Percentiles rank a stretch among this genome's conserved stretches.
Evolutionary conservation across 345 rosid species (phyloP).

Genomic region (Eutrema yunnanense): DNA sequence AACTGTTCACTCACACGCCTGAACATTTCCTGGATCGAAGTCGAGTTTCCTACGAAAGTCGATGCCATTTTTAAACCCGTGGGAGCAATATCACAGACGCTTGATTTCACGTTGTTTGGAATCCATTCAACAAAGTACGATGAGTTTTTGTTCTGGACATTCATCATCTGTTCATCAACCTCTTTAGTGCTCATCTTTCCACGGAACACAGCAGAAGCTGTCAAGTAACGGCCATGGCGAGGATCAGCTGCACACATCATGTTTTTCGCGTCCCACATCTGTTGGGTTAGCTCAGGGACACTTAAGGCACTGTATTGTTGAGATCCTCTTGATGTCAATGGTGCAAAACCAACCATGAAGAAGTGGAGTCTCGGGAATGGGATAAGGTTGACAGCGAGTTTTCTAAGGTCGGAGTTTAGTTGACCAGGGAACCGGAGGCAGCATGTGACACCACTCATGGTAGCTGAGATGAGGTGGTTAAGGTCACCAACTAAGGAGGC

Average conservation of each 20-base stretch:
- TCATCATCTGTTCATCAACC: slow-evolving; percentile 15
- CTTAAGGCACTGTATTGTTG: slow-evolving; percentile 33
- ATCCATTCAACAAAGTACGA: slow-evolving; percentile 30
- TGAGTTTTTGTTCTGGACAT: slow-evolving; percentile 28
- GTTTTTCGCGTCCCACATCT: slow-evolving; percentile 41
- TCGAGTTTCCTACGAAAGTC: slow-evolving; percentile 24
- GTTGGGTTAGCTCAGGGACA: slow-evolving; percentile 37
- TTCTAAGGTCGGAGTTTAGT: slow-evolving; percentile 36
- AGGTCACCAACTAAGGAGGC: slow-evolving; percentile 29
- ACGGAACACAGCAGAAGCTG: slow-evolving; percentile 36
- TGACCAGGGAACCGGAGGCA: slow-evolving; percentile 40
- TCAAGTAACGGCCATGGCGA: slow-evolving; percentile 37
- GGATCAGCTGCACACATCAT: slow-evolving; percentile 44
- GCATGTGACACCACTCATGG: slow-evolving; percentile 39
- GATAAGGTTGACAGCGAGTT: slow-evolving; percentile 35
- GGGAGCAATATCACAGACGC: slow-evolving; percentile 29
- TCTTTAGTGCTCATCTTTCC: slow-evolving; percentile 34
- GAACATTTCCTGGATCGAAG: slow-evolving; percentile 30
- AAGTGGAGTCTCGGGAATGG: slow-evolving; percentile 40
- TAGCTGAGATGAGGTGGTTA: slow-evolving; percentile 37
- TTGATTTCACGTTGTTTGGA: slow-evolving; percentile 28
- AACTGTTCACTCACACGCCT: slow-evolving; percentile 31
- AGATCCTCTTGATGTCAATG: slow-evolving; percentile 37
- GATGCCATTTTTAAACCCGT: slow-evolving; percentile 24
- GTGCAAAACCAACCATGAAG: slow-evolving; percentile 41